A percentile compares a stretch with the other conserved stretches of the same genome.
Evolutionary conservation across 345 rosid species (phyloP).

Genomic region (Salix suchowensis): DNA sequence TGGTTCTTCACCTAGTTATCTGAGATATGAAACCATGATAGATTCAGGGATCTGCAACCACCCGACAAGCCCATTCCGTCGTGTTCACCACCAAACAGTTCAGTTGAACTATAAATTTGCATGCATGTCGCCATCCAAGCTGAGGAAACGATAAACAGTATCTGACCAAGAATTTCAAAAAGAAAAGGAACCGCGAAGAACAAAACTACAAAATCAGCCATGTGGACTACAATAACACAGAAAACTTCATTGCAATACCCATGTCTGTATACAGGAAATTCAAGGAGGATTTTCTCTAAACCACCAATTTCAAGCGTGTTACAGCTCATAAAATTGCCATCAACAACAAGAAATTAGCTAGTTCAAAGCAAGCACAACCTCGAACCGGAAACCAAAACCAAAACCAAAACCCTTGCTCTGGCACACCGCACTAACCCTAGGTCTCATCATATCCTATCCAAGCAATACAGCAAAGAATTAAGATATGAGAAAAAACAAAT

Average conservation of each 20-base stretch:
- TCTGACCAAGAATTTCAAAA: not conserved
- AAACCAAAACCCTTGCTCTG: conserved; percentile 6
- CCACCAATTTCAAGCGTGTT: conserved; percentile 10
- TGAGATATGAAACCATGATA: not conserved
- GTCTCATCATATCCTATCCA: conserved; percentile 2
- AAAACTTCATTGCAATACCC: not conserved
- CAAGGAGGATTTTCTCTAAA: not conserved
- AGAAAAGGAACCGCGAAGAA: not conserved
- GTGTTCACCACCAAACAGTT: not conserved
- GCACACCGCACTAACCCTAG: not conserved
- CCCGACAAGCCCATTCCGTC: not conserved
- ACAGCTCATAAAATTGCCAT: conserved; percentile 15
- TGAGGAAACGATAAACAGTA: not conserved
- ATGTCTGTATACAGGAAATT: not conserved
- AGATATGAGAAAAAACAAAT: conserved; percentile 4
- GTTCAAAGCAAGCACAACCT: conserved; percentile 8
- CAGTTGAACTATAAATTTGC: not conserved
- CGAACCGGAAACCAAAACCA: conserved; percentile 1
- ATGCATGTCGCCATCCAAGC: not conserved
- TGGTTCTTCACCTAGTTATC: not conserved
- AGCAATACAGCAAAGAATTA: conserved; percentile 12
- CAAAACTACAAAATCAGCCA: not conserved
- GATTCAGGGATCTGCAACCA: not conserved
- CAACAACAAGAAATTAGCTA: conserved; percentile 8
- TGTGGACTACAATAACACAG: not conserved